phyloP scores from a whole-genome alignment of 345 rosid species.

The Viola odorata region DNA sequence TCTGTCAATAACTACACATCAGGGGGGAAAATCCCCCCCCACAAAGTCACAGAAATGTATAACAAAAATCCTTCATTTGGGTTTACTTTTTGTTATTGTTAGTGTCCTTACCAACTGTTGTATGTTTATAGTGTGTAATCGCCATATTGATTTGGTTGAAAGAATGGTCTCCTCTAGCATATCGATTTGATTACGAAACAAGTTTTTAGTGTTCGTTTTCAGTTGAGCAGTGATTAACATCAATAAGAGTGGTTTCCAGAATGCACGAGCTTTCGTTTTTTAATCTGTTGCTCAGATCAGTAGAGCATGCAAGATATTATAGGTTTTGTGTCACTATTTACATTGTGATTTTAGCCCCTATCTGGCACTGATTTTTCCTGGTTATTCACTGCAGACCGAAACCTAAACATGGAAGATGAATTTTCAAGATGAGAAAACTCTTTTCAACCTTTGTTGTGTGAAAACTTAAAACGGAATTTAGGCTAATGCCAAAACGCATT shows the following conservation, averaged over 20 bases:
- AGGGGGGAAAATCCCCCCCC: slow-evolving; percentile 17
- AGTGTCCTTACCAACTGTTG: slow-evolving; percentile 16
- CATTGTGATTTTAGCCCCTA: too few relatives aligned
- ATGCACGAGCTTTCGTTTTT: neutral
- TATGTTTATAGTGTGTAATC: slow-evolving; percentile 28
- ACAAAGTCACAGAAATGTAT: slow-evolving; percentile 35
- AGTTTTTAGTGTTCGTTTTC: slow-evolving; percentile 5
- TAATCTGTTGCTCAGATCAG: too few relatives aligned
- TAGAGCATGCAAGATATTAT: too few relatives aligned
- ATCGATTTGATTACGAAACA: neutral
- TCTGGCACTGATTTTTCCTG: too few relatives aligned
- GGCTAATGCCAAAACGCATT: too few relatives aligned
- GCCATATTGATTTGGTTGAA: slow-evolving; percentile 21
- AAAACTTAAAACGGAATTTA: too few relatives aligned
- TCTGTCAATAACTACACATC: slow-evolving; percentile 32
- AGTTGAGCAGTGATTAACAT: neutral
- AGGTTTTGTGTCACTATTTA: neutral
- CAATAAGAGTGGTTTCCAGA: slow-evolving; percentile 2
- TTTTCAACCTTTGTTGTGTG: too few relatives aligned
- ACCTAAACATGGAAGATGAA: too few relatives aligned
- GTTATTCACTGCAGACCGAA: too few relatives aligned
- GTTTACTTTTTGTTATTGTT: slow-evolving; percentile 11
- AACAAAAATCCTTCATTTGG: slow-evolving; percentile 21
- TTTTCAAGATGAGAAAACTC: too few relatives aligned
- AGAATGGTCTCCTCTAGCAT: slow-evolving; percentile 2